Conservation (phyloP, 2,329 filamentous ascomycete genomes). For the Hymenoscyphus fraxineus region DNA sequence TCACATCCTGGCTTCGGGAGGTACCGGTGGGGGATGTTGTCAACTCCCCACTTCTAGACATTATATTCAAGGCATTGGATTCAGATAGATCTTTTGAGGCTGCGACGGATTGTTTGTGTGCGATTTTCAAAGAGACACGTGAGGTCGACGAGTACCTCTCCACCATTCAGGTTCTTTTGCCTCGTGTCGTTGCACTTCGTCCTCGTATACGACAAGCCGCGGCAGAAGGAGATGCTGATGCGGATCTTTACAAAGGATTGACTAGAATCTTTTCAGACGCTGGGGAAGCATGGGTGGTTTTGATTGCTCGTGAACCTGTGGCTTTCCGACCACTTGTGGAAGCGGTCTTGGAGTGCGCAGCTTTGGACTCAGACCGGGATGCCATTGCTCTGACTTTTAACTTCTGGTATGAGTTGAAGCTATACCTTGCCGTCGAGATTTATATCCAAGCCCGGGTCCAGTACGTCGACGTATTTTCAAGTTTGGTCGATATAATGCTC, state of each 20-base stretch:
- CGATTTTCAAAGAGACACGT: slow-evolving; percentile 84
- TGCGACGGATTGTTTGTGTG: slow-evolving; percentile 87
- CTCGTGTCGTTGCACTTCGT: slow-evolving; percentile 70
- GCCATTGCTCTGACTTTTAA: slow-evolving; percentile 91
- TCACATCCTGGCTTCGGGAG: slow-evolving; percentile 94
- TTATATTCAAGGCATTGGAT: slow-evolving; percentile 74
- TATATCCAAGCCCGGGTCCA: slow-evolving; percentile 79
- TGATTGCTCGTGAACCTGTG: slow-evolving; percentile 77
- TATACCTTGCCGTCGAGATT: slow-evolving; percentile 85
- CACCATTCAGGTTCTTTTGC: slow-evolving; percentile 78
- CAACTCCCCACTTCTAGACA: slow-evolving; percentile 76
- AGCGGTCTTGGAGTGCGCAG: slow-evolving; percentile 85
- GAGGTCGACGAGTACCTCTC: slow-evolving; percentile 89
- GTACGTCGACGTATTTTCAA: slow-evolving; percentile 77
- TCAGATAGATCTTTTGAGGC: slow-evolving; percentile 77
- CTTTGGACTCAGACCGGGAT: slow-evolving; percentile 82
- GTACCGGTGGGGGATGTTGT: slow-evolving; percentile 81
- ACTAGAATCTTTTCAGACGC: slow-evolving; percentile 90
- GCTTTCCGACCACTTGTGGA: slow-evolving; percentile 86
- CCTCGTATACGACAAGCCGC: slow-evolving; percentile 73
- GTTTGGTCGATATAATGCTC: slow-evolving; percentile 89
- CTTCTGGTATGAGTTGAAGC: slow-evolving; percentile 98
- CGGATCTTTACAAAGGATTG: slow-evolving; percentile 80
- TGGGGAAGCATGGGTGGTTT: slow-evolving; percentile 88
- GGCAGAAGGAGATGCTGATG: slow-evolving; percentile 77